Evolutionary conservation across 352 stramenopile species (phyloP), one percentile per base, ranked within the genome.

Genomic region (Globisporangium rhizosaccharum): DNA sequence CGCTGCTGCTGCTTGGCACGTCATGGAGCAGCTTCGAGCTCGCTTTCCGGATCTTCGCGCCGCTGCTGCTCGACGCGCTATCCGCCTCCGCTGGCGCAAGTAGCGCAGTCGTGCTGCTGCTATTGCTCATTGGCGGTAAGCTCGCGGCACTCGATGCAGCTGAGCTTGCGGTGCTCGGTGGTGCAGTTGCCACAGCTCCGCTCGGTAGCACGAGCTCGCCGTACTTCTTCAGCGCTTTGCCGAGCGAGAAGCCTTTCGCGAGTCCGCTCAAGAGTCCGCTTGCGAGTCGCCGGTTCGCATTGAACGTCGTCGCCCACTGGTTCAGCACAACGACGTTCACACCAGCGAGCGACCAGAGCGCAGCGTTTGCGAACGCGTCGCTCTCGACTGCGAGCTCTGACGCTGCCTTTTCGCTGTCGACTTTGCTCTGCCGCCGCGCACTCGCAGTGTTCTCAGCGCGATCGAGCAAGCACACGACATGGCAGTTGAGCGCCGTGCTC

Each of bases 221-320:
- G 25, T 76, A 75, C 45, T 71, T 81, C 53, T 83, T 83, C 26
- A 91, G 47, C 2, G 79, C 80, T 45, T 87, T 88, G 3, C 75
- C 79, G 33, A 94, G 57, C 18, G 82, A 74, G 36, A 76, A 70
- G 12, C 78, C 76, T 51, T 70, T 86, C 6, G 72, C 61, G 14
- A 92, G 61, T 7, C 72, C 71, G 42, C 67, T 56, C 3, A 92
- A 66, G 42, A 94, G 45, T 2, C 61, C 67, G 45, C 42, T 79
- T 3, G 87, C 71, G 8, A 91, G 67, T 0, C 79, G 71, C 2
- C 85, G 77, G 41, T 94, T 96, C 17, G 67, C 72, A 36, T 89
- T 70, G 55, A 94, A 93, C 5, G 85, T 92, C 0, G 79, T 87
- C 17, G 78, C 51, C 82, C 85, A 96, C 62, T 93, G 82, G 61